Evolutionary conservation across 345 rosid species (phyloP), one percentile per base, ranked within the genome.

Genomic region (Limnanthes douglasii): DNA sequence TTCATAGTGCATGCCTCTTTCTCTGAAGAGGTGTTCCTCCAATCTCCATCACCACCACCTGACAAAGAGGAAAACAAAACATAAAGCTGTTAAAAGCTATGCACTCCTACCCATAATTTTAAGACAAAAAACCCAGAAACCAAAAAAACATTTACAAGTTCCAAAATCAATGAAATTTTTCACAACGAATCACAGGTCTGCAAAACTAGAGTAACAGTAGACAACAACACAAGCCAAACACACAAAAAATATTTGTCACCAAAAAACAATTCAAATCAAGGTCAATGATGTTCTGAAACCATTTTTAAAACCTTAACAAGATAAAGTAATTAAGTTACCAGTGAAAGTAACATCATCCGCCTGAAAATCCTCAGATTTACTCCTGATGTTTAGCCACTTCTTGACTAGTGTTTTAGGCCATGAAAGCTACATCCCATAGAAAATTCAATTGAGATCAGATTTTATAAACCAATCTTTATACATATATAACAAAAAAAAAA

Each of bases 401-500:
- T 74, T 90, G 45, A 84, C 88, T 70, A 86, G 59, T 55, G 82
- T 72, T 73, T 73, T 90, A 13, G 98, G 84, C 98, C 98, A 90
- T 41, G 92, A 74, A 63, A 70, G 63, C 98, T 90, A 65, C 67
- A 56, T 31, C 62, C 72, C 86, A 78, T 68, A 57, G 50, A 41
- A 32, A 34, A 22, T 34, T 7, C 24, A 2, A 22, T 25, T 26
- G 53, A 54, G 45, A 46, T 35, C 53, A 26, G 37, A 20, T 34
- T 34, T 16, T 6, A 6, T 9, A 15, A 6, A 13, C 3, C 12
- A 41, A 25, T 16, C 46, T 49, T 21, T 48, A n/a, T n/a, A n/a
- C n/a, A n/a, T n/a, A n/a, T n/a, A n/a, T n/a, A n/a, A n/a, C n/a
- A n/a, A n/a, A n/a, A n/a, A n/a, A n/a, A n/a, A n/a, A n/a, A n/a